phyloP scores from a whole-genome alignment of 2,329 filamentous ascomycete genomes.

The Xylaria sp. region DNA sequence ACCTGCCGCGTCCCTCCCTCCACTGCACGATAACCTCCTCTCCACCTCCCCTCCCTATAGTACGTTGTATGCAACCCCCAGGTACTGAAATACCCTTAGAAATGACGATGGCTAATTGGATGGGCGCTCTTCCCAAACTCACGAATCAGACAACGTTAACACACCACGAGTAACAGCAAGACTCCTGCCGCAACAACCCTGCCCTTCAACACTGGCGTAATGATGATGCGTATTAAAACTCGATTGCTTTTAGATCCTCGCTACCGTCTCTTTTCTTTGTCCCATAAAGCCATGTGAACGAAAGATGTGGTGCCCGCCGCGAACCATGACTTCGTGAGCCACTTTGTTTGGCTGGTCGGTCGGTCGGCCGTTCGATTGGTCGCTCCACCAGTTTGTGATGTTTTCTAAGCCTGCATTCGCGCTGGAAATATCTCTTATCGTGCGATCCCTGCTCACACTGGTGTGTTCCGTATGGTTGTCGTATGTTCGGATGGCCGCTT shows the following conservation, averaged over 20 bases:
- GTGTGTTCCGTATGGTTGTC: conserved; percentile 8
- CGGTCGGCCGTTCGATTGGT: neutral
- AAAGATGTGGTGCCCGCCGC: conserved; percentile 21
- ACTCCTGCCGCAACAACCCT: conserved; percentile 15
- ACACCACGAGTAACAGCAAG: conserved; percentile 51
- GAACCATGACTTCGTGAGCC: conserved; percentile 17
- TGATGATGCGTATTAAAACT: conserved; percentile 28
- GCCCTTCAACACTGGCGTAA: conserved; percentile 3
- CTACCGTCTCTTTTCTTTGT: conserved; percentile 12
- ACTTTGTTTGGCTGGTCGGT: conserved; percentile 25
- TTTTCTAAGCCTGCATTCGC: conserved; percentile 8
- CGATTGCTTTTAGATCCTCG: conserved; percentile 1
- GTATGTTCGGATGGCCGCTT: neutral
- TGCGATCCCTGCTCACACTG: neutral
- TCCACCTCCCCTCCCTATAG: conserved; percentile 3
- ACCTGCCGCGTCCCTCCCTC: conserved; percentile 9
- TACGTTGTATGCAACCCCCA: too few relatives aligned
- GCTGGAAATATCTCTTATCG: conserved; percentile 2
- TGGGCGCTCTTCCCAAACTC: conserved; percentile 17
- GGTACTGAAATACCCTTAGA: conserved; percentile 29
- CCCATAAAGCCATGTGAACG: conserved; percentile 6
- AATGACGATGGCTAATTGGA: conserved; percentile 32
- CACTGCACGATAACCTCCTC: conserved; percentile 20
- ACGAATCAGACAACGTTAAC: conserved; percentile 55
- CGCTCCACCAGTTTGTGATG: neutral